These are phyloP conservation scores for Verticillium nonalfalfae DNA, from an alignment of 2,329 filamentous ascomycete genomes.

Conservation along the genomic window DNA sequence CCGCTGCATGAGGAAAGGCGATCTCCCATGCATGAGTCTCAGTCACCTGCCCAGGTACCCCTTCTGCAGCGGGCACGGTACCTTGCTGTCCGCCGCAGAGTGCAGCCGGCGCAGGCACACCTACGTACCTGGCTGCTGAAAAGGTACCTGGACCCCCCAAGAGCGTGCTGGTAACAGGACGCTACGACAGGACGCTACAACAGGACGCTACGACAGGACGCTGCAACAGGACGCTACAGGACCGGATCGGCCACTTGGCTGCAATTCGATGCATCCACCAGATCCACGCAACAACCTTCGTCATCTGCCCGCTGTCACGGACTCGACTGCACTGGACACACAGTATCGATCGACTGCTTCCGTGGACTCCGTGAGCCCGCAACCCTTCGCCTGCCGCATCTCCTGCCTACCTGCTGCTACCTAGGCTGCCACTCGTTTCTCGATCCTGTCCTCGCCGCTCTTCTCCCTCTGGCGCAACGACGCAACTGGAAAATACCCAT, in stretches of 20 bases:
- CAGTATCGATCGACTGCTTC: neutral
- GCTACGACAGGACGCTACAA: no score
- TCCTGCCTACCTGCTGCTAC: neutral
- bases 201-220: no score
- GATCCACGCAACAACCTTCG: neutral
- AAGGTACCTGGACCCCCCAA: neutral
- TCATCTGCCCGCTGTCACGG: neutral
- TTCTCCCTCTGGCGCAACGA: neutral
- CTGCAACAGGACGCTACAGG: neutral
- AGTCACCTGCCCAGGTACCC: neutral
- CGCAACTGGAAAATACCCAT: neutral
- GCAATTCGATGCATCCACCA: neutral
- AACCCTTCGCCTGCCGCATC: no score
- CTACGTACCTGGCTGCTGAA: neutral
- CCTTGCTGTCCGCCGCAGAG: neutral
- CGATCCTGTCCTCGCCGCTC: neutral
- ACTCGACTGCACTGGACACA: neutral
- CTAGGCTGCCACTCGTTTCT: neutral
- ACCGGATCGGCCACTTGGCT: neutral
- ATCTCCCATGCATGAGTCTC: neutral
- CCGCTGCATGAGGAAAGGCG: neutral
- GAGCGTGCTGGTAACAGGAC: no score
- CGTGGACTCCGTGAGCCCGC: neutral
- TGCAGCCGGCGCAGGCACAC: neutral
- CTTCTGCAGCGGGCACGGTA: neutral